Evolutionary conservation across 2,329 filamentous ascomycete species (phyloP), one percentile per base, ranked within the genome.

Genomic region (Xylariaceae sp.): DNA sequence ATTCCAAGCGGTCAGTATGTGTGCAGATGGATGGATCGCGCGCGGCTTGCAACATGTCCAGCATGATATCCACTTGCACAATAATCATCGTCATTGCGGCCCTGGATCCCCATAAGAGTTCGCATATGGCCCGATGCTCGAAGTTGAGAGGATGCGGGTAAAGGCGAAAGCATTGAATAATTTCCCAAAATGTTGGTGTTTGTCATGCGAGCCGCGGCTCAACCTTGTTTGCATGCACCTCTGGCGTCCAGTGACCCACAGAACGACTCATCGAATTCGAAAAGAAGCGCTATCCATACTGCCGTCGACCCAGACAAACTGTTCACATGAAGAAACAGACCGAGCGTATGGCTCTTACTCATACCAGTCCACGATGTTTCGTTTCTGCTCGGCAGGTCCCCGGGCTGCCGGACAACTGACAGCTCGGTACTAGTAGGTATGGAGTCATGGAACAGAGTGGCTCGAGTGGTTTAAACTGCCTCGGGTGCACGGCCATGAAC

Each of bases 101-200:
- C 54, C 58, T 54, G 58, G 62, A 66, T 65, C 62, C 62, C 55
- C 63, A 57, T 63, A 56, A 54, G 52, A 60, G 63, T 39, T 45
- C 63, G 67, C 51, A 59, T 73, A 72, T 71, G 64, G 59, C 57
- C 58, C 58, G 54, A 47, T 52, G 59, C 54, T 55, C 54, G 53
- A 67, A 59, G 61, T 63, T 62, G 57, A 62, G 61, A 36, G 57
- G 47, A 54, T 54, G 57, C 64, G 65, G 68, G 64, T 60, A 68
- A 70, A 69, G 60, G 66, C 53, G 58, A 54, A 50, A 62, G 64
- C 64, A 65, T 68, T 66, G 60, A 66, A 65, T 64, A 73, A 74
- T 74, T 75, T 76, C 74, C 74, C 69, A 73, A 74, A 69, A 47
- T 55, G 64, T 69, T 63, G 60, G 62, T 62, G 62, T 57, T 72